Base-by-base conservation (phyloP, 768 basidiomycete species). In the Trametes gibbosa region DNA sequence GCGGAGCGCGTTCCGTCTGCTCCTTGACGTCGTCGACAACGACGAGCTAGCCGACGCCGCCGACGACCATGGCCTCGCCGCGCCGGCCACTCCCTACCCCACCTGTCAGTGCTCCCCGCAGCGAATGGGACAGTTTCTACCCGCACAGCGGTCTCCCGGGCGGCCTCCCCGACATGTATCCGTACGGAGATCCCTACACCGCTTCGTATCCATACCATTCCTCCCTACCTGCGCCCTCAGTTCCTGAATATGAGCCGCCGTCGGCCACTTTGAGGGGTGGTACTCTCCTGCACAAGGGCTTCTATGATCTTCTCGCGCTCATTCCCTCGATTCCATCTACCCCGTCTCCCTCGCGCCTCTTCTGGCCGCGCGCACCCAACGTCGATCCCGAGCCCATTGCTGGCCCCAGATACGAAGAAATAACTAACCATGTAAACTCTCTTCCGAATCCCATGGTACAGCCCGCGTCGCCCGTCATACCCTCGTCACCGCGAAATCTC, bases 201-300 rank as follows among this genome's bases (percentile, higher is more conserved):
- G 45, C 61, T 39, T 66, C 79, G 19, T 79, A 76, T 65, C 77
- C 81, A 43, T 75, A 74, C 55, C 63, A 69, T 4, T 50, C 65
- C 25, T 70, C 65, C 53, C 55, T 50, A 2, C 54, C 60, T 1
- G 37, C 39, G 0, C 51, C 55, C 7, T 9, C 50, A 12, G 27
- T 45, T 16, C 55, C 55, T 6, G 60, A 62, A 5, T 62, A 62
- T 17, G 60, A 62, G 6, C 50, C 41, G 2, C 60, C 60, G 2
- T 62, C 60, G 14, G 50, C 60, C 2, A 62, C 60, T 2, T 39
- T 62, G 17, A 84, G 84, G 53, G 81, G 79, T 14, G 89, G 87
- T 25, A 89, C 89, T 7, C 75, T 92, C 52, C 76, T 93, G 39
- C 91, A 94, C 81, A 88, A 90, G 64, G 92, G 90, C n/a, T 92